Percentiles rank a stretch among this genome's conserved stretches.
phyloP scores from a whole-genome alignment of 805 yeast species.

The Nakazawaea anatomiae region DNA sequence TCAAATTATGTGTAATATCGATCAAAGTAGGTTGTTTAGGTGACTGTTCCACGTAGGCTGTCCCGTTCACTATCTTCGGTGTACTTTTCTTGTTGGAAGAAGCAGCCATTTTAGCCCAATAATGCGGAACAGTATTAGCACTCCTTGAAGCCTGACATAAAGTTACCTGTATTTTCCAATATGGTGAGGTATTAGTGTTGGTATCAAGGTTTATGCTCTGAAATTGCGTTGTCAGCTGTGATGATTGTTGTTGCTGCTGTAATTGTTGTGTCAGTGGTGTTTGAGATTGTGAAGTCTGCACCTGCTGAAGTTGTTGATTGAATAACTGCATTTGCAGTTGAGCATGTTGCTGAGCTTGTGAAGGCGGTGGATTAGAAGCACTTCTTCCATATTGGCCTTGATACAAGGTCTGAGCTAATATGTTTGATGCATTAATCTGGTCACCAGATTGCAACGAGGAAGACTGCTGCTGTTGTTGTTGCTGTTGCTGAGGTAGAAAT shows the following conservation, averaged over 20 bases:
- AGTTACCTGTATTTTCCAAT: slow-evolving; percentile 79
- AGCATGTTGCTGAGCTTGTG: slow-evolving; percentile 20
- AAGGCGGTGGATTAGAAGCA: slow-evolving; percentile 25
- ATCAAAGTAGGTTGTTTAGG: slow-evolving; percentile 24
- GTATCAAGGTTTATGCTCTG: slow-evolving; percentile 29
- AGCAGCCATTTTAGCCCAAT: slow-evolving; percentile 81
- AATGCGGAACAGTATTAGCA: slow-evolving; percentile 59
- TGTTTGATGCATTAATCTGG: slow-evolving; percentile 27
- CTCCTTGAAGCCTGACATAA: slow-evolving; percentile 66
- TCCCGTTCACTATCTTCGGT: slow-evolving; percentile 3
- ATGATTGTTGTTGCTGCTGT: slow-evolving; percentile 15
- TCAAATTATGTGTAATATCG: slow-evolving; percentile 32
- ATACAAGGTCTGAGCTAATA: slow-evolving; percentile 33
- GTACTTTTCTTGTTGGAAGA: slow-evolving; percentile 25
- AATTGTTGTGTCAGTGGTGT: slow-evolving; percentile 19
- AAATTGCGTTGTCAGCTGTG: slow-evolving; percentile 19
- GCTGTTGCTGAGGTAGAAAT: slow-evolving; percentile 8
- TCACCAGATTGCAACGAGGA: slow-evolving; percentile 15
- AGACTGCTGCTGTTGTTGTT: slow-evolving; percentile 17
- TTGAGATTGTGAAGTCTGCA: slow-evolving; percentile 11
- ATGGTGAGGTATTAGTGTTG: slow-evolving; percentile 29
- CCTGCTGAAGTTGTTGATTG: slow-evolving; percentile 20
- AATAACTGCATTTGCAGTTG: slow-evolving; percentile 19
- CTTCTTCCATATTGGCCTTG: slow-evolving; percentile 32
- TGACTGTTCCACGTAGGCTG: slow-evolving; percentile 9